Evolutionary conservation across 1,284 basidiomycete species (phyloP).

Genomic region (Cryptococcus sp.): DNA sequence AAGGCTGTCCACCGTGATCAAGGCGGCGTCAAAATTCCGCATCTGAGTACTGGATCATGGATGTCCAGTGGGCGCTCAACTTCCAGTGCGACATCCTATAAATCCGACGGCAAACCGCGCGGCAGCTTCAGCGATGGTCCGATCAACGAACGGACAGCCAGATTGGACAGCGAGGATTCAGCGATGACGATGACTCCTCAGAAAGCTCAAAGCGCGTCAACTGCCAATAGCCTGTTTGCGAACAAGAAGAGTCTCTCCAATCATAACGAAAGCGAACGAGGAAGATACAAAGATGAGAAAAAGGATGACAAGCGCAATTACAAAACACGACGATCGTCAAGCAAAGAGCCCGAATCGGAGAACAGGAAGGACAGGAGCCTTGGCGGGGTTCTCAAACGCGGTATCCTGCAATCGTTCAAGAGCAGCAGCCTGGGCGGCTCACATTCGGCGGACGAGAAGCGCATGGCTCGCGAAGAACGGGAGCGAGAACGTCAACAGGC

Average conservation of each 20-base stretch:
- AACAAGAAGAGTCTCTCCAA: neutral
- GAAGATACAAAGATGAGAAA: constrained; percentile 20
- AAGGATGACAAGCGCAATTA: constrained; percentile 16
- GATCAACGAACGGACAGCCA: neutral
- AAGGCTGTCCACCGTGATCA: constrained; percentile 45
- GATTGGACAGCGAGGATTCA: constrained; percentile 20
- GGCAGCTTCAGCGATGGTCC: constrained; percentile 2
- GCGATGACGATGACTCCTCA: constrained; percentile 15
- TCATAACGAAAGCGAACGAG: constrained; percentile 6
- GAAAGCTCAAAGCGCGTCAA: constrained; percentile 8
- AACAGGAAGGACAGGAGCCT: constrained; percentile 33
- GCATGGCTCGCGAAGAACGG: constrained; percentile 33
- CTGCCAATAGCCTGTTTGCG: neutral
- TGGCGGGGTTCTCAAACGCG: constrained; percentile 41
- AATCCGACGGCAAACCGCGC: neutral
- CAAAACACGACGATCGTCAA: constrained; percentile 6
- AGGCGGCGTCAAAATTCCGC: constrained; percentile 47
- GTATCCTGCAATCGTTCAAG: constrained; percentile 38
- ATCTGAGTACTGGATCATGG: constrained; percentile 4
- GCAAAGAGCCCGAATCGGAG: constrained; percentile 18
- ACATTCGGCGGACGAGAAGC: constrained; percentile 40
- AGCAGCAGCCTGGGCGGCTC: constrained; percentile 21
- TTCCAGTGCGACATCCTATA: neutral
- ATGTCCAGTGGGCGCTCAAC: neutral
- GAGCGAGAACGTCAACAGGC: constrained; percentile 39